A percentile compares a stretch with the other conserved stretches of the same genome.
These are phyloP conservation scores for Botrytis pseudocinerea DNA, from an alignment of 2,329 filamentous ascomycete species.

Conservation along the genomic window DNA sequence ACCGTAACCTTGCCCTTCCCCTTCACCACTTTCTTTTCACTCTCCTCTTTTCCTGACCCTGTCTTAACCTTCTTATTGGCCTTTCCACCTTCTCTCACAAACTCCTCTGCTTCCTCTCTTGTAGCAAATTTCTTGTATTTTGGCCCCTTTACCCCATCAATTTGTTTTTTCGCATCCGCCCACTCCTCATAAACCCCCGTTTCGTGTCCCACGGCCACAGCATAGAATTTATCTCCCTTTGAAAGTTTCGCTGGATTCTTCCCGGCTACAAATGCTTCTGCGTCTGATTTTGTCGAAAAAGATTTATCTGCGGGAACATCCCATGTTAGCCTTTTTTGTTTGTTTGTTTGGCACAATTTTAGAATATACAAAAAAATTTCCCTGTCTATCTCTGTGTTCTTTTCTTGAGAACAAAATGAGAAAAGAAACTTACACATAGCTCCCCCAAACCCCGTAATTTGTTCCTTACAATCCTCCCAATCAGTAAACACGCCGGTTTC, in stretches of 20 bases:
- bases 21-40: conserved; percentile 30
- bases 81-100: conserved; percentile 55
- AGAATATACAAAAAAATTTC: conserved; percentile 1
- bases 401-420: neutral
- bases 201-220: conserved; percentile 57
- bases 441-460: conserved; percentile 61
- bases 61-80: conserved; percentile 36
- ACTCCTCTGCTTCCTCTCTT: conserved; percentile 73
- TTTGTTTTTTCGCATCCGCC: conserved; percentile 70
- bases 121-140: conserved; percentile 70
- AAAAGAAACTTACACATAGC: conserved; percentile 61
- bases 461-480: conserved; percentile 61
- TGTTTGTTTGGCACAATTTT: conserved; percentile 7
- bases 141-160: conserved; percentile 69
- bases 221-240: conserved; percentile 54
- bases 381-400: neutral
- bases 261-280: conserved; percentile 73
- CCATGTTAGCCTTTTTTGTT: neutral
- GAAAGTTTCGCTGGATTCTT: conserved; percentile 43
- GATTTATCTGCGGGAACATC: conserved; percentile 66
- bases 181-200: conserved; percentile 65
- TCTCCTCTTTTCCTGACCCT: conserved; percentile 26
- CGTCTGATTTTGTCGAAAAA: conserved; percentile 71
- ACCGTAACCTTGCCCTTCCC: conserved; percentile 7
- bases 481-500: conserved; percentile 61